Evolutionary conservation across 2,329 filamentous ascomycete species (phyloP).

Genomic region (Mycocentrospora acerina): DNA sequence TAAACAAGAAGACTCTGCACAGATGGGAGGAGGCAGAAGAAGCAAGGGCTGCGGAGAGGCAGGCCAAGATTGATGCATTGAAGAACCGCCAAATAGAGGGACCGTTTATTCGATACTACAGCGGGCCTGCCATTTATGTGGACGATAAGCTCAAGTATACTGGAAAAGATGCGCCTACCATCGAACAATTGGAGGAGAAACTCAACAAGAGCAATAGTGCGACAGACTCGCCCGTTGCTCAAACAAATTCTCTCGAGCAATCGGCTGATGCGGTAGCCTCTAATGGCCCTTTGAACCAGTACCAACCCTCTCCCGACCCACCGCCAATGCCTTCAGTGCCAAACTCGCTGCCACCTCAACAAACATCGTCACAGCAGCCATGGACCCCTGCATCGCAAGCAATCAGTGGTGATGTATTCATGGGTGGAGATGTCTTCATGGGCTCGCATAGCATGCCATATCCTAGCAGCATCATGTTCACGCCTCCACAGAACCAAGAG

Average conservation of each 20-base stretch:
- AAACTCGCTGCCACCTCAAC: slow-evolving; percentile 14
- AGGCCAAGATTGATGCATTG: slow-evolving; percentile 80
- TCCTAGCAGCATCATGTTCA: slow-evolving; percentile 34
- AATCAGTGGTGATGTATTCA: slow-evolving; percentile 22
- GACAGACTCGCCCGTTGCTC: slow-evolving; percentile 5
- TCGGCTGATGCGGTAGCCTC: slow-evolving; percentile 2
- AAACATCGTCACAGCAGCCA: slow-evolving; percentile 17
- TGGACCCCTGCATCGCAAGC: slow-evolving; percentile 29
- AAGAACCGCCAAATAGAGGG: slow-evolving; percentile 85
- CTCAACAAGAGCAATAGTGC: slow-evolving; percentile 31
- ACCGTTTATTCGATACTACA: slow-evolving; percentile 90
- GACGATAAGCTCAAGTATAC: slow-evolving; percentile 73
- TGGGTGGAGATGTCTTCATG: slow-evolving; percentile 16
- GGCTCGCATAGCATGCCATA: slow-evolving; percentile 25
- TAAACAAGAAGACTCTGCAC: slow-evolving; percentile 87
- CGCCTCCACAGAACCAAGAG: slow-evolving; percentile 32
- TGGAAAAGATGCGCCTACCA: slow-evolving; percentile 50
- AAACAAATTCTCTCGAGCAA: not conserved
- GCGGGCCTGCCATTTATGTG: slow-evolving; percentile 81
- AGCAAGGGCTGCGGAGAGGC: slow-evolving; percentile 79
- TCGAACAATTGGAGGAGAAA: slow-evolving; percentile 41
- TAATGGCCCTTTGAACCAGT: slow-evolving; percentile 6
- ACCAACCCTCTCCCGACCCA: slow-evolving; percentile 12
- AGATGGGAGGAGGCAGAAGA: slow-evolving; percentile 94
- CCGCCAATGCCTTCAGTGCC: slow-evolving; percentile 17